These are phyloP conservation scores for Pythium vanterpoolii DNA, from an alignment of 352 stramenopile species.

Conservation along the genomic window DNA sequence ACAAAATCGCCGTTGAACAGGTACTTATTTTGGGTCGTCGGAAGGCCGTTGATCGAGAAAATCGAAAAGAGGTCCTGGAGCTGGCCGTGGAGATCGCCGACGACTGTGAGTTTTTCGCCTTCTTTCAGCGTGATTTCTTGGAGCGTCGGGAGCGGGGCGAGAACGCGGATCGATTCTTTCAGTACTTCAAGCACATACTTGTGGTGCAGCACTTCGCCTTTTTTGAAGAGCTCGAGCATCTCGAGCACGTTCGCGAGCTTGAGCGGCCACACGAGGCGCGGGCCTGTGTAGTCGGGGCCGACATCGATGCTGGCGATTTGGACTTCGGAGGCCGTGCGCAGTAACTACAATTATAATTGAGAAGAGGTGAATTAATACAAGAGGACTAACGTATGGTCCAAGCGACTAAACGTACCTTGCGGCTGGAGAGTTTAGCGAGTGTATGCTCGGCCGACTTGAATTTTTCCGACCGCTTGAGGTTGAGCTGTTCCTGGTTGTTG, in stretches of 20 bases:
- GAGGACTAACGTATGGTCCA: not conserved
- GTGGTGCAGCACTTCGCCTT: constrained; percentile 81
- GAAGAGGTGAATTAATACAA: not conserved
- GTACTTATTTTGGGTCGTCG: constrained; percentile 90
- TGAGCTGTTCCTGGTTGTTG: constrained; percentile 89
- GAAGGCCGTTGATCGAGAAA: constrained; percentile 91
- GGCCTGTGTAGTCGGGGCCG: constrained; percentile 64
- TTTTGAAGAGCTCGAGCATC: constrained; percentile 91
- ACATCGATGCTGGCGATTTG: constrained; percentile 50
- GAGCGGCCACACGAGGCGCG: constrained; percentile 81
- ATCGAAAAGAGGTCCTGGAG: constrained; percentile 94
- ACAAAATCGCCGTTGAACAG: constrained; percentile 98
- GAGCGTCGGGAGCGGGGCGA: constrained; percentile 69
- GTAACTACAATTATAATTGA: constrained; percentile 27
- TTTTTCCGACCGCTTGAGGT: constrained; percentile 83
- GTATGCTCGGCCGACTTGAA: constrained; percentile 84
- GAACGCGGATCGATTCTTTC: constrained; percentile 53
- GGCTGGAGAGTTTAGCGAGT: constrained; percentile 68
- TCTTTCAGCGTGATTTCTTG: constrained; percentile 85
- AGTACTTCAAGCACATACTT: constrained; percentile 91
- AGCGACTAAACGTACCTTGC: constrained; percentile 35
- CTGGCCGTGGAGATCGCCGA: constrained; percentile 94
- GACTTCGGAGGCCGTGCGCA: constrained; percentile 56
- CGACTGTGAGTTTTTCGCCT: constrained; percentile 89
- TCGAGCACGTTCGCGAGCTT: constrained; percentile 80